Evolutionary conservation across 2,329 filamentous ascomycete genomes (phyloP).

Genomic region (Alternaria viburni): DNA sequence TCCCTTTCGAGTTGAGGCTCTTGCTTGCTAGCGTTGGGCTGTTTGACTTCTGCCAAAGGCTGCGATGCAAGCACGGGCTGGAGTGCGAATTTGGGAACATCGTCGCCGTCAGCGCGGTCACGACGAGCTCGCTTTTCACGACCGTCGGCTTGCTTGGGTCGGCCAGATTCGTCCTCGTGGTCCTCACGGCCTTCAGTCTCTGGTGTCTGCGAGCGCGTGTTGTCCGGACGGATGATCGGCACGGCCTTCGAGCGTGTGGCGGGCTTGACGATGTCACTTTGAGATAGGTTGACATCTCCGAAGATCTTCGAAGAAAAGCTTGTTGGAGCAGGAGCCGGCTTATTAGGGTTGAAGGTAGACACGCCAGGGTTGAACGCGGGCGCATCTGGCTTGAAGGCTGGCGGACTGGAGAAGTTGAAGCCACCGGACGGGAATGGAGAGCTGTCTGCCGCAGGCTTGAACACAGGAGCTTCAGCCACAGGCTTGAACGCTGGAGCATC

Average conservation of each 20-base stretch:
- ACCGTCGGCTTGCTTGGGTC: slow-evolving; percentile 67
- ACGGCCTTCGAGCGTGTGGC: slow-evolving; percentile 80
- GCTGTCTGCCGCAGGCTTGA: slow-evolving; percentile 20
- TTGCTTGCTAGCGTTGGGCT: slow-evolving; percentile 30
- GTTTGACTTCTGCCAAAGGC: slow-evolving; percentile 36
- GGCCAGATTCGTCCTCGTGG: slow-evolving; percentile 66
- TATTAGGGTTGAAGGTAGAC: slow-evolving; percentile 32
- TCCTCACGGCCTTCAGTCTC: slow-evolving; percentile 41
- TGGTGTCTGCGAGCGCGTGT: slow-evolving; percentile 49
- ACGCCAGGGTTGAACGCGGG: slow-evolving; percentile 67
- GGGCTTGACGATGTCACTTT: slow-evolving; percentile 68
- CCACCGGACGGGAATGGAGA: slow-evolving; percentile 25
- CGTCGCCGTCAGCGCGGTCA: slow-evolving; percentile 69
- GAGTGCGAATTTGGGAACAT: slow-evolving; percentile 75
- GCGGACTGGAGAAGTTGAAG: slow-evolving; percentile 33
- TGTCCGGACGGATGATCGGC: slow-evolving; percentile 73
- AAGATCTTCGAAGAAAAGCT: slow-evolving; percentile 45
- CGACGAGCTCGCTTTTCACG: slow-evolving; percentile 78
- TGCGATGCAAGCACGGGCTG: slow-evolving; percentile 49
- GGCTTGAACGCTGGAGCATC: slow-evolving; percentile 57
- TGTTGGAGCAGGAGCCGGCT: slow-evolving; percentile 28
- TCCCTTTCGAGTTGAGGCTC: slow-evolving; percentile 30
- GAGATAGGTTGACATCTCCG: slow-evolving; percentile 58
- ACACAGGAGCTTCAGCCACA: slow-evolving; percentile 13
- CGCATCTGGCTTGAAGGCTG: slow-evolving; percentile 65